A percentile compares a stretch with the other conserved stretches of the same genome.
Evolutionary conservation across 805 yeast genomes (phyloP).

Genomic region (Wickerhamomyces tratensis): DNA sequence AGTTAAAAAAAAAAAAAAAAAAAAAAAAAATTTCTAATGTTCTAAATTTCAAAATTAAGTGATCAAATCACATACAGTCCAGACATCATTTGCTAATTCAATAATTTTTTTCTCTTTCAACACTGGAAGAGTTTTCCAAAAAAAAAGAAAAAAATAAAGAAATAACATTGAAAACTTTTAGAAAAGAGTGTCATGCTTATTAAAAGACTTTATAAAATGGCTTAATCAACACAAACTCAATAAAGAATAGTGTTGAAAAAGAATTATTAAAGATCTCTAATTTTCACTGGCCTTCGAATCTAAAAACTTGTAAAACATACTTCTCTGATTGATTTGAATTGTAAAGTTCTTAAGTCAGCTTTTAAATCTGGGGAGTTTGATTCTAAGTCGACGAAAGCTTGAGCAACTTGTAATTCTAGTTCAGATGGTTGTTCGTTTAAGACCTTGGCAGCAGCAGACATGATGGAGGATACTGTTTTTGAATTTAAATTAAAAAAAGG

Average conservation of each 20-base stretch:
- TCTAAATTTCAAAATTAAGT: no score
- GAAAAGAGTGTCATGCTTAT: no score
- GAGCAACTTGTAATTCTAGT: conserved; percentile 99
- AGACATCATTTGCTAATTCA: neutral
- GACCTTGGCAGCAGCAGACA: conserved; percentile 97
- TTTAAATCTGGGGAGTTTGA: conserved; percentile 87
- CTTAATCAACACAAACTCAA: no score
- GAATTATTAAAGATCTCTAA: no score
- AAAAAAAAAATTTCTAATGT: no score
- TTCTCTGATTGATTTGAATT: conserved; percentile 97
- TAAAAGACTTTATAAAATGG: no score
- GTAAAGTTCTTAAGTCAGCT: conserved; percentile 97
- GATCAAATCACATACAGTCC: neutral
- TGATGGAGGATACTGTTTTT: conserved; percentile 23
- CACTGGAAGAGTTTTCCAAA: no score
- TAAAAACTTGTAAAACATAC: conserved; percentile 24
- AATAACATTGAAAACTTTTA: no score
- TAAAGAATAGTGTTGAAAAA: no score
- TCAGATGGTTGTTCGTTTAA: conserved; percentile 93
- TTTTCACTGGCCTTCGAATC: no score
- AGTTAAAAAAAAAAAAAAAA: no score
- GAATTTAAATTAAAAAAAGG: neutral
- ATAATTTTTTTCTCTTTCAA: neutral
- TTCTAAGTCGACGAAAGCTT: conserved; percentile 96
- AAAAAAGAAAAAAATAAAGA: no score